Evolutionary conservation across 176 grass and related monocot genomes (phyloP), one percentile per base, ranked within the genome.

Genomic region (Aegilops sharonensis): DNA sequence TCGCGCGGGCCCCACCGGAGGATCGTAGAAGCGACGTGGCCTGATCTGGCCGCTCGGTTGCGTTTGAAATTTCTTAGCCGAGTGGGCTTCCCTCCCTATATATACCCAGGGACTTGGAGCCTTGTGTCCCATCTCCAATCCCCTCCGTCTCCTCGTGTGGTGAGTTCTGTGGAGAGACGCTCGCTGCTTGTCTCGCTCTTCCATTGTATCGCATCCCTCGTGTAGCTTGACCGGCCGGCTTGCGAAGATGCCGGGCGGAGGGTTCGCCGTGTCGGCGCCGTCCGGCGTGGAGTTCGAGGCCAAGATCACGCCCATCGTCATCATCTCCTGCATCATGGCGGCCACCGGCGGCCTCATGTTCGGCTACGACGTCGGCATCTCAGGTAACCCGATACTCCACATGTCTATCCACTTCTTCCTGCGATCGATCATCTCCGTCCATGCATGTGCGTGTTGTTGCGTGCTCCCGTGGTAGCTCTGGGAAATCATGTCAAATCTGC

Each of bases 321-420:
- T 98, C 85, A 83, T 98, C 75, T 98, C 93, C 45, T 95, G 96
- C 88, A 86, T 95, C 93, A 95, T 98, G 96, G 96, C 93, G 60
- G 88, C 96, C 67, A 98, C 96, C 68, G 93, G 93, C 7, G 96
- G 96, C 0, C 79, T 98, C 56, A 98, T 98, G 96, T 98, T 98
- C 66, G 96, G 96, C 52, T 98, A 98, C 72, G 95, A 98, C 68
- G 78, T 98, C 65, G 96, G 96, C 1, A 92, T 98, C 47, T 95
- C 96, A 89, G 96, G 96, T 98, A 42, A 30, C 32, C 5, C 5
- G 11, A 57, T 21, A 9, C 56, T 59, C 18, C 8, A 15, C 20
- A 13, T 24, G n/a, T 43, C 31, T 9, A 42, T 59, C 11, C 18
- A 65, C 2, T 59, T 11, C 9, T 29, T 8, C 17, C 13, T 1